Evolutionary conservation across 129 eudicot genomes (phyloP), one percentile per base, ranked within the genome.

Genomic region (Arctium lappa): DNA sequence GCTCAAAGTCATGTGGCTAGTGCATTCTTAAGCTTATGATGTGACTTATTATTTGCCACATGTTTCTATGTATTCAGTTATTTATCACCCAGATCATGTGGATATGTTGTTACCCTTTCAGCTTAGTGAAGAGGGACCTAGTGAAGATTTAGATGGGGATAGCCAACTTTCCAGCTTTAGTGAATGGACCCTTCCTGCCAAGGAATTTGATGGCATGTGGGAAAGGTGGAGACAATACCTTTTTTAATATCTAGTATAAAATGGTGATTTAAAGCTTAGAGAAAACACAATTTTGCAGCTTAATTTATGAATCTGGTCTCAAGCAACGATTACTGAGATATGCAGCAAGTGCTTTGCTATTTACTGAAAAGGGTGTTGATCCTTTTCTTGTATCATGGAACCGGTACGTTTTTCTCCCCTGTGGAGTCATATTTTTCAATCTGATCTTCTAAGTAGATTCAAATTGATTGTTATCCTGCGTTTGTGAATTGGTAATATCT

Each of bases 201-300:
- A 95, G 86, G 99, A 95, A 81, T 95, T 95, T 88, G 97, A 95
- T 89, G 99, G 98, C 81, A 90, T 95, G 97, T 95, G 99, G 99
- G 99, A 93, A 82, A 95, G 99, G 99, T 93, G 90, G 72, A 46
- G 56, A 37, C 62, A 44, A 36, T 27, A 22, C 8, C 11, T 6
- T 63, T 34, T 39, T 18, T 72, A 38, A 44, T 72, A 36, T 70
- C 15, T 5, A 5, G 74, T 71, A 78, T 60, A 36, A 1, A 22
- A 27, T 65, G 40, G 27, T 73, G 72, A 79, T 66, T 27, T 72
- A 37, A 70, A 12, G 40, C 76, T 87, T 71, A 80, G 60, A 80
- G 7, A 76, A 31, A 79, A 10, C 69, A 70, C 81, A 31, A 29
- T 81, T 78, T 15, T 85, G 87, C 95, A 95, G 99, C 89, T 86